A percentile compares a stretch with the other conserved stretches of the same genome.
phyloP scores from a whole-genome alignment of 2,329 filamentous ascomycete genomes.

The Ceratocystis alfenasii region DNA sequence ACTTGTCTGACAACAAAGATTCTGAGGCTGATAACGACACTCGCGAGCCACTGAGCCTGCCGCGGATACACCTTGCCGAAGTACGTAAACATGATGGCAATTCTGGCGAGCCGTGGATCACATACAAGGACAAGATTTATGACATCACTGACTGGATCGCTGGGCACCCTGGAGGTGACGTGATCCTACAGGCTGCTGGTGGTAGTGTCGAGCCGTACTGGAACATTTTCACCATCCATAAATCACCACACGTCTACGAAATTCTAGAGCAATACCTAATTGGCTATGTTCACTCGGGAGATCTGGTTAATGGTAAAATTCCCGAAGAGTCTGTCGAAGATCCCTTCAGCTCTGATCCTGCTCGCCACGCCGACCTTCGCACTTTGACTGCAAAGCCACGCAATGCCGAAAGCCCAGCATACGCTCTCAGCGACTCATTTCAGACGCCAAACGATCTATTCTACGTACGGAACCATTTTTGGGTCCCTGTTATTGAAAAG shows the following conservation, averaged over 20 bases:
- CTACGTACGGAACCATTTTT: slow-evolving; percentile 52
- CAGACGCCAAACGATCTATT: slow-evolving; percentile 45
- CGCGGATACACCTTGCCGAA: slow-evolving; percentile 40
- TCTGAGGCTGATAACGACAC: slow-evolving; percentile 1
- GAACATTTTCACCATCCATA: slow-evolving; percentile 59
- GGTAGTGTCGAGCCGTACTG: slow-evolving; percentile 55
- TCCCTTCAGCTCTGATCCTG: slow-evolving; percentile 45
- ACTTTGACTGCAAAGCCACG: slow-evolving; percentile 44
- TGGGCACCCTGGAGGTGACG: slow-evolving; percentile 54
- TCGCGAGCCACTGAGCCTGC: slow-evolving; percentile 34
- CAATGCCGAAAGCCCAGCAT: slow-evolving; percentile 48
- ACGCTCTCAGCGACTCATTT: slow-evolving; percentile 38
- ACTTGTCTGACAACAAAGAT: not conserved
- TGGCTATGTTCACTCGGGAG: slow-evolving; percentile 46
- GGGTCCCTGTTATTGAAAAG: slow-evolving; percentile 41
- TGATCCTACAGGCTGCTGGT: slow-evolving; percentile 54
- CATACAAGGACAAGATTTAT: slow-evolving; percentile 52
- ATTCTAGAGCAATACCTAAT: slow-evolving; percentile 54
- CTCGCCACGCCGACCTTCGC: slow-evolving; percentile 39
- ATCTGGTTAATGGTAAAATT: slow-evolving; percentile 47
- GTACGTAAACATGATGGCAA: slow-evolving; percentile 42
- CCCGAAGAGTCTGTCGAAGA: slow-evolving; percentile 46
- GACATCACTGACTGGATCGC: slow-evolving; percentile 58
- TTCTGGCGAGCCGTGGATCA: slow-evolving; percentile 49
- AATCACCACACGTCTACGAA: slow-evolving; percentile 50